These are phyloP conservation scores for Bacidia gigantensis DNA, from an alignment of 495 filamentous ascomycete species.

Conservation along the genomic window DNA sequence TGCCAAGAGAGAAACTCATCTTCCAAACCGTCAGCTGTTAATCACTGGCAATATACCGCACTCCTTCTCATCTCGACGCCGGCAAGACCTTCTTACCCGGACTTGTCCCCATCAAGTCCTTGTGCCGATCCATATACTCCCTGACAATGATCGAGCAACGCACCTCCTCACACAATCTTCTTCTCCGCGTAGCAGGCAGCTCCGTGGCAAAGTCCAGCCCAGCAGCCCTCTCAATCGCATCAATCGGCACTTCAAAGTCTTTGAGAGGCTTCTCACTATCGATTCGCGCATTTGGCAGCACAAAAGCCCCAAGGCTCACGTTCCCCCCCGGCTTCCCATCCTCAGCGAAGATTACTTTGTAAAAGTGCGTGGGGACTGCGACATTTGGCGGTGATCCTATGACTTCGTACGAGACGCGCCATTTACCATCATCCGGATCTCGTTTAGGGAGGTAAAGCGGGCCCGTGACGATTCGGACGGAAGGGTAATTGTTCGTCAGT, in stretches of 20 bases:
- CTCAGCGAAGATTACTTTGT: conserved; percentile 94
- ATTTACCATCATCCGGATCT: conserved; percentile 72
- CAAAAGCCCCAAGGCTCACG: conserved; percentile 86
- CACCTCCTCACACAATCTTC: conserved; percentile 73
- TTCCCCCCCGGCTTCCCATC: conserved; percentile 57
- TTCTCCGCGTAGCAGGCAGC: conserved; percentile 56
- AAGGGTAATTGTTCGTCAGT: conserved; percentile 67
- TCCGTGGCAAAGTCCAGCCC: conserved; percentile 81
- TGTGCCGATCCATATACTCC: conserved; percentile 41
- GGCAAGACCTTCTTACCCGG: conserved; percentile 7
- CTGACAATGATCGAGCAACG: conserved; percentile 65
- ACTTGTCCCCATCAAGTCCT: conserved; percentile 15
- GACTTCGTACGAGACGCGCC: conserved; percentile 92
- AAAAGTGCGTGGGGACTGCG: conserved; percentile 96
- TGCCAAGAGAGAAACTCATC: background rate
- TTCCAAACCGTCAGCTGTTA: background rate
- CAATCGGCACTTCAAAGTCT: conserved; percentile 89
- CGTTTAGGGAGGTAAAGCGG: conserved; percentile 79
- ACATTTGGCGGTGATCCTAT: conserved; percentile 89
- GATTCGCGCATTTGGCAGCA: conserved; percentile 87
- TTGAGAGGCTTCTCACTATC: conserved; percentile 67
- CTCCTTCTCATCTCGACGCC: background rate
- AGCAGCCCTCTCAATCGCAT: conserved; percentile 80
- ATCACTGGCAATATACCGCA: background rate
- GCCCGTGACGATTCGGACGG: conserved; percentile 82